Base-by-base conservation (phyloP, 768 basidiomycete genomes). In the Glaciozyma antarctica region DNA sequence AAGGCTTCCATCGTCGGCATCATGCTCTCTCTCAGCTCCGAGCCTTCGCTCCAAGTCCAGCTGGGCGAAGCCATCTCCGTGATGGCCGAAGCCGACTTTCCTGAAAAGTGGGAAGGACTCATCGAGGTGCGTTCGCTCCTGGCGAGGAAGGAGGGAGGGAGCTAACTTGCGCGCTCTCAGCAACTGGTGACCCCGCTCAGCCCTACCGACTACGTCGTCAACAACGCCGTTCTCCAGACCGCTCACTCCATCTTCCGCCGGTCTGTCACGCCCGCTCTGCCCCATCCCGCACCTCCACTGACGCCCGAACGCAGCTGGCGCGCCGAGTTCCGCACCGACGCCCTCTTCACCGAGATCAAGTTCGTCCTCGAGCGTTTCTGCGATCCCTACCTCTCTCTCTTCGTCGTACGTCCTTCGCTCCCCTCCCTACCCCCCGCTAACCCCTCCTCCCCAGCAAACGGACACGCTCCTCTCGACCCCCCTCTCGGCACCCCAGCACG, bases 21-120 rank as follows among this genome's bases (percentile, higher is more conserved):
- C 48, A 97, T 99, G 94, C 85, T 98, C 66, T 76, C 84, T 26
- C 81, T 97, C 43, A 88, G 91, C 0, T 80, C 80, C 64, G 82
- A 66, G 51, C 72, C 78, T 5, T 71, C 73, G 30, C 68, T 79
- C 32, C 78, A 79, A 64, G 84, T 86, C 2, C 92, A 98, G 77
- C 83, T 98, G 43, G 93, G 91, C 21, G 93, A 99, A 78, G 84
- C 91, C 15, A 87, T 98, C 41, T 86, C 92, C 12, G 82, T 93
- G 71, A 87, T 98, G 74, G 93, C 95, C 19, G 84, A 86, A 70
- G 81, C 86, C 30, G 95, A 99, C 78, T 99, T 98, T 75, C 95
- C 95, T 15, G 77, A 80, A 21, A 83, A 83, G 70, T 99, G 95
- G 95, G 81, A 83, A 22, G 84, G 87, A 78, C 82, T 98, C 66